phyloP scores from a whole-genome alignment of 2,329 filamentous ascomycete species.

The Sporothrix phasma region DNA sequence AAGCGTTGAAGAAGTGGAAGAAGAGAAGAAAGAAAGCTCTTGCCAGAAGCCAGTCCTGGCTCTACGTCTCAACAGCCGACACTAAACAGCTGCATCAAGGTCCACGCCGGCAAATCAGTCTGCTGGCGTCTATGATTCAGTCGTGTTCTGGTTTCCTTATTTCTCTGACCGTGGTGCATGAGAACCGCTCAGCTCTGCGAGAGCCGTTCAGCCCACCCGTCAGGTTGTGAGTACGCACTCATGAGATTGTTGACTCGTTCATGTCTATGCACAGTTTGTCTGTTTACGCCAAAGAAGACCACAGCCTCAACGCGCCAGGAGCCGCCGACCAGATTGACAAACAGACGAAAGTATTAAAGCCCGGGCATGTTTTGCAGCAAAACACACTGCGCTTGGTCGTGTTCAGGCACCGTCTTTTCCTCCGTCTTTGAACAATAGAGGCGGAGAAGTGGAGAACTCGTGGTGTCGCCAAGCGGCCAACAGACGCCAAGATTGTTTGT shows the following conservation, averaged over 20 bases:
- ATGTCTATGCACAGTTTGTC: not conserved
- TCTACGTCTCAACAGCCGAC: no score
- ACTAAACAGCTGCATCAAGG: not conserved
- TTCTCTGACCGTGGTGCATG: not conserved
- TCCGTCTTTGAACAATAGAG: no score
- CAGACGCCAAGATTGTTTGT: not conserved
- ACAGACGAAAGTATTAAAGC: not conserved
- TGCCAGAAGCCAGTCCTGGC: no score
- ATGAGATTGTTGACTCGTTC: not conserved
- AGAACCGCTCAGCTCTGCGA: not conserved
- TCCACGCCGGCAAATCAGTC: not conserved
- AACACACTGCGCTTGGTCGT: not conserved
- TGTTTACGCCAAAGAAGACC: no score
- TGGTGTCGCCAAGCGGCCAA: not conserved
- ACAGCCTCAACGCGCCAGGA: no score
- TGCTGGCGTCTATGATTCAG: not conserved
- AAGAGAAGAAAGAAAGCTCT: not conserved
- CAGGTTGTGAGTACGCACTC: no score
- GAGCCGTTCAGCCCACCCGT: not conserved
- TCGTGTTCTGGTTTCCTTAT: not conserved
- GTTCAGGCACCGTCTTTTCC: not conserved
- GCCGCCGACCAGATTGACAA: no score
- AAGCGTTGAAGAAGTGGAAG: no score
- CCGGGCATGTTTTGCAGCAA: slow-evolving; percentile 8
- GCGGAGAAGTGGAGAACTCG: slow-evolving; percentile 5